Evolutionary conservation across 768 basidiomycete species (phyloP), one percentile per base, ranked within the genome.

Genomic region (Hemileccinum impolitum): DNA sequence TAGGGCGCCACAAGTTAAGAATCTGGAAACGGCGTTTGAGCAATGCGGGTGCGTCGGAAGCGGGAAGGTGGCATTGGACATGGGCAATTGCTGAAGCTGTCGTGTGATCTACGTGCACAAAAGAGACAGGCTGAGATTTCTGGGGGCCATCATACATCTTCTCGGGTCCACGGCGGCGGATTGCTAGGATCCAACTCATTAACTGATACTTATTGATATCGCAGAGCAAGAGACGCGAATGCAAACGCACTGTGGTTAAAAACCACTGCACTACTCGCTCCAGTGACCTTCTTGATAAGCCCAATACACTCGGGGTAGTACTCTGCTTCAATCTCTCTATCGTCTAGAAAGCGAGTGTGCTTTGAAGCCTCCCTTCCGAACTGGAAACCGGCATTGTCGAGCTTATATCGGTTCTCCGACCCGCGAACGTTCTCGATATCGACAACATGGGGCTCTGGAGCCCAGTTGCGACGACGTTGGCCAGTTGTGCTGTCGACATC

Each of bases 1-100:
- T 76, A 1, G 78, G 78, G 18, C 78, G 71, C 79, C 79, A 80
- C 48, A 80, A 61, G 60, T 79, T 79, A 51, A 80, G 70, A 52
- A 80, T 75, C 54, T 78, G 76, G 62, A 76, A 79, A 51, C 77
- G 75, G 19, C 66, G 61, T 51, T 70, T 59, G 31, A 77, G 67
- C 42, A 77, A 56, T 36, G 30, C 61, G 53, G 66, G 66, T 0
- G 66, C 75, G 36, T 78, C 75, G 39, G 58, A 63, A 2, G 63
- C 46, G 0, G 76, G 73, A 12, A 75, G 68, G 53, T 78, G 75
- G 31, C 68, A 68, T 28, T 67, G 63, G 13, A 79, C 77, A 4
- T 74, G 70, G 8, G 69, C 70, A 18, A 64, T 56, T 23, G 75
- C 69, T 6, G 75, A 69, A 1, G 53, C 54, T 0, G 68, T 52